A percentile compares a stretch with the other conserved stretches of the same genome.
Conservation (phyloP, 768 basidiomycete species). For the Tylopilus felleus region DNA sequence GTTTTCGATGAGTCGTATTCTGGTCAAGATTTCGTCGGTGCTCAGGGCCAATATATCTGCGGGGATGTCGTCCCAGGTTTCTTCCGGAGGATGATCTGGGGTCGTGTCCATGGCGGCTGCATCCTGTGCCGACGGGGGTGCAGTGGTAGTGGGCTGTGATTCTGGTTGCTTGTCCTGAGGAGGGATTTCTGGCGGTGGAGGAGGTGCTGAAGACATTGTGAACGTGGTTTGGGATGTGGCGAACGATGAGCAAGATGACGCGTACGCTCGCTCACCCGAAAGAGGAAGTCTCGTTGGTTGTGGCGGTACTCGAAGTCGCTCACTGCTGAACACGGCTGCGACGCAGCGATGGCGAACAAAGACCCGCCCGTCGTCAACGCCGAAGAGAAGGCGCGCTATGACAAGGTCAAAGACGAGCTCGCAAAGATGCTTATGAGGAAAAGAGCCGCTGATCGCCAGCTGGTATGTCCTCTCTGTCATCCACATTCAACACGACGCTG, state of each 20-base stretch:
- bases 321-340: no score
- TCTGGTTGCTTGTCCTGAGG: conserved; percentile 51
- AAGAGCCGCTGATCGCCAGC: conserved; percentile 68
- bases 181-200: conserved; percentile 44
- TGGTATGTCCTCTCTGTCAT: conserved; percentile 44
- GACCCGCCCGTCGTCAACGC: conserved; percentile 42
- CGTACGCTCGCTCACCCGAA: no score
- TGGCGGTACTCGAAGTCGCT: no score
- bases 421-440: conserved; percentile 72
- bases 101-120: conserved; percentile 64
- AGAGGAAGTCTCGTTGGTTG: no score
- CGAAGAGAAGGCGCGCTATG: conserved; percentile 73
- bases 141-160: conserved; percentile 30
- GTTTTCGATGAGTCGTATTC: conserved; percentile 92
- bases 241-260: conserved; percentile 18
- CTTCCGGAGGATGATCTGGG: conserved; percentile 66
- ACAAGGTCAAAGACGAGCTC: conserved; percentile 71
- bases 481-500: neutral
- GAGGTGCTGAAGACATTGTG: conserved; percentile 56
- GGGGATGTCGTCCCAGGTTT: conserved; percentile 90
- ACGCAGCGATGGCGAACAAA: conserved; percentile 40
- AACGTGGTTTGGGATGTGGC: neutral
- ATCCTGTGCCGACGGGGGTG: conserved; percentile 33
- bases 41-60: conserved; percentile 75
- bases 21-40: conserved; percentile 85